Evolutionary conservation across 2,329 filamentous ascomycete species (phyloP).

Genomic region (Fusarium neocosmosporiellum): DNA sequence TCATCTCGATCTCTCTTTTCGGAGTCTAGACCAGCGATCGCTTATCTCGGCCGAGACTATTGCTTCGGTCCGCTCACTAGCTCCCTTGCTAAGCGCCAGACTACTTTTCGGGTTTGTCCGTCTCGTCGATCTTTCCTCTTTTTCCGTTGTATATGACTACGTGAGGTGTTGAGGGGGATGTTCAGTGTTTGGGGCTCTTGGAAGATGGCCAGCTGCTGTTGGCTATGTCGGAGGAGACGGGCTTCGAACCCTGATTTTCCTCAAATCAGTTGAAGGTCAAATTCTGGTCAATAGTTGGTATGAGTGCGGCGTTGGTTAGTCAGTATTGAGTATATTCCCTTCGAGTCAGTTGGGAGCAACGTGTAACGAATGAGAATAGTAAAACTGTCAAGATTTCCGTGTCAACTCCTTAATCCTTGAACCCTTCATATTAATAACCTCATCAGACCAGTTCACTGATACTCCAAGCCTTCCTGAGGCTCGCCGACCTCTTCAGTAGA

Average conservation of each 20-base stretch:
- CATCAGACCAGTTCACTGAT: background rate
- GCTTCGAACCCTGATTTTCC: background rate
- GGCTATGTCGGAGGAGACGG: background rate
- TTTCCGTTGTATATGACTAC: background rate
- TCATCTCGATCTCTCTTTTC: background rate
- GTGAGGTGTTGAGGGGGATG: background rate
- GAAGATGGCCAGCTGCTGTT: background rate
- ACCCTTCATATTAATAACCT: background rate
- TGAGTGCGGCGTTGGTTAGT: background rate
- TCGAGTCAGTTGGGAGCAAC: background rate
- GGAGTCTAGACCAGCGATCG: background rate
- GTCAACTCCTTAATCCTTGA: background rate
- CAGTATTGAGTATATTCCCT: background rate
- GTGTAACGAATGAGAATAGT: background rate
- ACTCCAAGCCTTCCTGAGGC: background rate
- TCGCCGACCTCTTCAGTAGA: constrained; percentile 8
- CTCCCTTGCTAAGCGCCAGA: background rate
- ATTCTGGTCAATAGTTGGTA: background rate
- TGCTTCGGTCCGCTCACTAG: constrained; percentile 10
- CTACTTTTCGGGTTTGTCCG: background rate
- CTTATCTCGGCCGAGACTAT: background rate
- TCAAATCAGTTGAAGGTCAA: background rate
- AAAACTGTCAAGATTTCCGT: background rate
- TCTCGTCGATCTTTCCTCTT: background rate
- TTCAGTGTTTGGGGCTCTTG: background rate